A percentile compares a stretch with the other conserved stretches of the same genome.
These are phyloP conservation scores for Malus hybrid DNA, from an alignment of 331 rosid genomes.

Conservation along the genomic window DNA sequence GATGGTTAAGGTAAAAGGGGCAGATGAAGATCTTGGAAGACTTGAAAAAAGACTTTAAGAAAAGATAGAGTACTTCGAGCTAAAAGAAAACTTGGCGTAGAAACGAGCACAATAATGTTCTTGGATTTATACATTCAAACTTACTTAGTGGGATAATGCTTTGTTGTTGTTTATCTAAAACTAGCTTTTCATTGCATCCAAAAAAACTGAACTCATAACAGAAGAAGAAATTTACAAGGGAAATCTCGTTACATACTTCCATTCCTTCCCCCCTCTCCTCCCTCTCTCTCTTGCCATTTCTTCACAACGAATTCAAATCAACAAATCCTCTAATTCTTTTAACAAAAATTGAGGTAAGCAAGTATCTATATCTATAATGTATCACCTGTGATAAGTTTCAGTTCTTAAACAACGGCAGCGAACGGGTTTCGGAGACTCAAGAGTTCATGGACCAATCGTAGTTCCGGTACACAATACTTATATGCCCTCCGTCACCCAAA, in stretches of 20 bases:
- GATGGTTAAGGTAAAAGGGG: too few relatives aligned
- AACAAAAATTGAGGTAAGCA: neutral
- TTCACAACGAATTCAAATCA: neutral
- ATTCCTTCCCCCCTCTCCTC: neutral
- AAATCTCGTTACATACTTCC: neutral
- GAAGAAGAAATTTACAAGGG: neutral
- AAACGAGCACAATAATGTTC: too few relatives aligned
- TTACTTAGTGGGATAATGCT: too few relatives aligned
- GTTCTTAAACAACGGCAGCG: neutral
- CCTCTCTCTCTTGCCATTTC: neutral
- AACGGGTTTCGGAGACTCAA: conserved; percentile 6
- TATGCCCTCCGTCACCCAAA: conserved; percentile 58
- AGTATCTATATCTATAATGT: too few relatives aligned
- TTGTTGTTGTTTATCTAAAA: neutral
- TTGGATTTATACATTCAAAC: too few relatives aligned
- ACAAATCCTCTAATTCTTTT: neutral
- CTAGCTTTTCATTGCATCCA: neutral
- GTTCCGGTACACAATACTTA: conserved; percentile 48
- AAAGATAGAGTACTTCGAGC: too few relatives aligned
- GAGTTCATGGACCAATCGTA: conserved; percentile 65
- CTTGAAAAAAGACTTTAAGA: too few relatives aligned
- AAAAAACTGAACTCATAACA: neutral
- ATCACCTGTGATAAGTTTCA: neutral
- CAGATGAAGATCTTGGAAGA: too few relatives aligned
- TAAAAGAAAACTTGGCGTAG: too few relatives aligned